Evolutionary conservation across 768 basidiomycete species (phyloP).

Genomic region (Hypholoma fasciculare): DNA sequence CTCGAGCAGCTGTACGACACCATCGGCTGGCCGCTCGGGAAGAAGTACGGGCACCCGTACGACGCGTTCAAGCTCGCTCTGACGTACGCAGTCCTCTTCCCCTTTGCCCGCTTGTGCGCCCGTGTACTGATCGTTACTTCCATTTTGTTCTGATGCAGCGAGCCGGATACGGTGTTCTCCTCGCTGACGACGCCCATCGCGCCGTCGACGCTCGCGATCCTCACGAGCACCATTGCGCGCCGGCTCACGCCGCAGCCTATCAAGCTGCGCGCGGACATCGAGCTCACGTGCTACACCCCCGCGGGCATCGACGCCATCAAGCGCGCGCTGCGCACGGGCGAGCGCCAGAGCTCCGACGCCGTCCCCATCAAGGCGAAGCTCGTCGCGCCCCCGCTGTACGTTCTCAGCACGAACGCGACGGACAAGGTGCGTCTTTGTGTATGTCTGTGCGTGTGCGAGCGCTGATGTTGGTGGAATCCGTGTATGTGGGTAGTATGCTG

Average conservation of each 20-base stretch:
- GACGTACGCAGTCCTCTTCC: conserved; percentile 55
- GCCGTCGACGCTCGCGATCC: conserved; percentile 55
- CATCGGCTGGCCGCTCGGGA: conserved; percentile 90
- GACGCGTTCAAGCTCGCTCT: conserved; percentile 98
- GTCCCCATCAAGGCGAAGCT: conserved; percentile 98
- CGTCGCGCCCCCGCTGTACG: conserved; percentile 95
- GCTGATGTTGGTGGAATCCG: background rate
- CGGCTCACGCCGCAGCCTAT: conserved; percentile 97
- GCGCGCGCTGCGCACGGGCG: conserved; percentile 86
- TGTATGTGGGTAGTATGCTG: conserved; percentile 57
- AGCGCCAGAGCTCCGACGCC: conserved; percentile 80
- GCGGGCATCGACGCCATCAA: conserved; percentile 97
- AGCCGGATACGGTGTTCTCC: conserved; percentile 75
- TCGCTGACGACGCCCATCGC: conserved; percentile 61
- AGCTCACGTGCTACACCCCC: conserved; percentile 94
- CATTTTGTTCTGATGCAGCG: conserved; percentile 26
- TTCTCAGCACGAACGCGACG: conserved; percentile 93
- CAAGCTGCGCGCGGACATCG: conserved; percentile 97
- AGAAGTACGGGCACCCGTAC: conserved; percentile 92
- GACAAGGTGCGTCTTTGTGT: conserved; percentile 67
- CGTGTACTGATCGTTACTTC: background rate
- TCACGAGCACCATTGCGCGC: conserved; percentile 86
- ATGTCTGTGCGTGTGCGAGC: background rate
- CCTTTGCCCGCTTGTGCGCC: background rate
- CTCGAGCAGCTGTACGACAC: conserved; percentile 88